phyloP scores from a whole-genome alignment of 1,284 basidiomycete species.

The Apiotrichum veenhuisii region DNA sequence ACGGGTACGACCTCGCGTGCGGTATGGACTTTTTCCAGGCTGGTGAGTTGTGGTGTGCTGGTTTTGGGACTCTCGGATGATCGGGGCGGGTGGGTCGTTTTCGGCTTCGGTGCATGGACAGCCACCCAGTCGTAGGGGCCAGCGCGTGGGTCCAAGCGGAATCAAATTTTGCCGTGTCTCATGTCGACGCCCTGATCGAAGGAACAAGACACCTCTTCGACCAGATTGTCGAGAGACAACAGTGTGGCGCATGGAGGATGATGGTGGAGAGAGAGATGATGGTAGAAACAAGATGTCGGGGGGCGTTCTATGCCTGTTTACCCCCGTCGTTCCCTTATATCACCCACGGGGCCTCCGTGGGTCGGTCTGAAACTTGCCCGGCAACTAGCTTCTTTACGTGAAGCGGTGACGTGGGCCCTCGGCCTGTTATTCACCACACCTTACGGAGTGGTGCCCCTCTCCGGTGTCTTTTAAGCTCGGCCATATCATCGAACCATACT shows the following conservation, averaged over 20 bases:
- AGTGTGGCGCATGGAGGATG: neutral
- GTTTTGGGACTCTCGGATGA: neutral
- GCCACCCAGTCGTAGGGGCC: too few relatives aligned
- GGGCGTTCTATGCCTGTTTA: too few relatives aligned
- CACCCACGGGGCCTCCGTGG: too few relatives aligned
- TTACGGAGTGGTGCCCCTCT: neutral
- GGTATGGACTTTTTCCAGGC: conserved; percentile 55
- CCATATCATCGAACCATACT: neutral
- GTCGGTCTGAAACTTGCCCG: too few relatives aligned
- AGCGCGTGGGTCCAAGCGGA: neutral
- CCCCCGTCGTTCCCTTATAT: too few relatives aligned
- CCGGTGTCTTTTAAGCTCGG: neutral
- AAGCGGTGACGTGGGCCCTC: neutral
- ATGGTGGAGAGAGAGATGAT: neutral
- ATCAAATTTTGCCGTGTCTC: neutral
- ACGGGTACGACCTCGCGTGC: conserved; percentile 57
- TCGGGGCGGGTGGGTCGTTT: neutral
- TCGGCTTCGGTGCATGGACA: neutral
- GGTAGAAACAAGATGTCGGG: too few relatives aligned
- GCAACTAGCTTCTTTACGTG: too few relatives aligned
- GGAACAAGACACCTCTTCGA: neutral
- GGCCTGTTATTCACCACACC: neutral
- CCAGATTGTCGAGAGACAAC: neutral
- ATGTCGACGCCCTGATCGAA: neutral
- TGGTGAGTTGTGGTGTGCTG: conserved; percentile 33